Percentiles rank a stretch among this genome's conserved stretches.
These are phyloP conservation scores for Fusarium sp. DNA, from an alignment of 2,329 filamentous ascomycete genomes.

Conservation along the genomic window DNA sequence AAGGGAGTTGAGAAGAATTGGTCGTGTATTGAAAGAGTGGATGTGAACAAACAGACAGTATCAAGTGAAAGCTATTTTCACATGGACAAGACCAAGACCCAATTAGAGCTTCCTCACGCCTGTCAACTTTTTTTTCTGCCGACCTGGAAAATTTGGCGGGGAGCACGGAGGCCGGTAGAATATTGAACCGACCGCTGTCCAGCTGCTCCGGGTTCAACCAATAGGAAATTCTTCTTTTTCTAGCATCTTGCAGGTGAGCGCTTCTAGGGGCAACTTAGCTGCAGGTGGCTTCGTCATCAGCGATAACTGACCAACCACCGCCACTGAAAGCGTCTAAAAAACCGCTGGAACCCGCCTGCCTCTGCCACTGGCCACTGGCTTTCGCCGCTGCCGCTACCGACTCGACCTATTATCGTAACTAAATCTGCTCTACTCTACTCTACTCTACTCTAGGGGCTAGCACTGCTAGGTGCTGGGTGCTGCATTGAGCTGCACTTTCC, in stretches of 20 bases:
- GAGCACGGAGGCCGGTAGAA: constrained; percentile 29
- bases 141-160: constrained; percentile 54
- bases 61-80: constrained; percentile 29
- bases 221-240: constrained; percentile 8
- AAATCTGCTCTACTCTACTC: constrained; percentile 8
- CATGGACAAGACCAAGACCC: constrained; percentile 23
- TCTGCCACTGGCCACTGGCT: constrained; percentile 15
- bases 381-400: constrained; percentile 23
- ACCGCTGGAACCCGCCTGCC: constrained; percentile 17
- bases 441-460: constrained; percentile 2
- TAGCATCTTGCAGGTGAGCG: constrained; percentile 13
- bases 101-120: constrained; percentile 35
- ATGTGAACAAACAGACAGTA: constrained; percentile 14
- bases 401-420: constrained; percentile 17
- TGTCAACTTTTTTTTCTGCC: constrained; percentile 50
- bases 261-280: not conserved
- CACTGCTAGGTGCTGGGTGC: no score
- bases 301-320: constrained; percentile 44
- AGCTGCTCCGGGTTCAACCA: constrained; percentile 8
- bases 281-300: constrained; percentile 49
- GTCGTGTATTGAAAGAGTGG: not conserved
- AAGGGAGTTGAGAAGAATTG: not conserved
- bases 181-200: constrained; percentile 6
- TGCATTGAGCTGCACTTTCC: constrained; percentile 10
- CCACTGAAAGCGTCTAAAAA: constrained; percentile 40